Base-by-base conservation (phyloP, 1,139 yeast species). In the Candida dubliniensis region DNA sequence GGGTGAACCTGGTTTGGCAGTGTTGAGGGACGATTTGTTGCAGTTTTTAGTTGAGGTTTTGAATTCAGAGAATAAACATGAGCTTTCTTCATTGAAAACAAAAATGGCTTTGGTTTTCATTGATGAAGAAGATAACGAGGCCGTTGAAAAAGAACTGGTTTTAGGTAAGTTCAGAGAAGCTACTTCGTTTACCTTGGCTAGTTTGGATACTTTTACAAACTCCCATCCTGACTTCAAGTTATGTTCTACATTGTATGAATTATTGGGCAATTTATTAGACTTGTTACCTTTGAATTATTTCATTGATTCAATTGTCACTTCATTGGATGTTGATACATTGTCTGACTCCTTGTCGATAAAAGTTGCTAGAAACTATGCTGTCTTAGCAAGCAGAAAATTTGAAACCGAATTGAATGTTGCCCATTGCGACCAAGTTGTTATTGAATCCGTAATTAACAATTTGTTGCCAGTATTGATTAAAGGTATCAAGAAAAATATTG, bases 241-340 rank as follows among this genome's bases (percentile, higher is more conserved):
- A 12, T 53, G 63, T 24, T 45, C 51, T 34, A 61, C 61, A 41
- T 61, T 71, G 50, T 71, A 69, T 52, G 73, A 69, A 25, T 66
- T 87, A 42, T 71, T 91, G 52, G 79, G 82, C 36, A 78, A 77
- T 52, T 67, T 84, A 51, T 67, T 91, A 51, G 81, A 81, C 47
- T 70, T 89, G 49, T 71, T 91, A 45, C 97, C 98, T 26, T 77
- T 90, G 53, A 76, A 75, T 46, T 77, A 81, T 53, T 90, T 88
- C 59, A 83, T 87, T 33, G 71, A 75, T 26, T 81, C 95, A 2
- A 75, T 86, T 27, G 61, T 78, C n/a, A 77, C 76, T 24, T 71
- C 87, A 10, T 67, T 84, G 47, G 74, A 75, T 33, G 68, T 79
- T 31, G 71, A 72, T 36, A 70, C 72, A 45, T 59, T 71, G 32